Conservation (phyloP, 768 basidiomycete genomes). For the Pisolithus marmoratus region DNA sequence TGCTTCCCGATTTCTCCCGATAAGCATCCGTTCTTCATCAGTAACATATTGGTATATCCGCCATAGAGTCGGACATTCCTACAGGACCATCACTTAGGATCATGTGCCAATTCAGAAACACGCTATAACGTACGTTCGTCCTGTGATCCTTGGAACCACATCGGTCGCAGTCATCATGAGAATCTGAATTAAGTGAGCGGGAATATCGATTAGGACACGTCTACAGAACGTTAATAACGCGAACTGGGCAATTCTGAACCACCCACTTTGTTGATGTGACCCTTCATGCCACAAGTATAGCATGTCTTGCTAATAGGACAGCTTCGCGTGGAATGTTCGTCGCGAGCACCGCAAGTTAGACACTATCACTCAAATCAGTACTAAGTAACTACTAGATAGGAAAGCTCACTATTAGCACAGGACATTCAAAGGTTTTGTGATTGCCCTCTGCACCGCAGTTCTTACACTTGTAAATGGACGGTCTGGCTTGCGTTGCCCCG, state of each 20-base stretch:
- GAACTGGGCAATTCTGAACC: background rate
- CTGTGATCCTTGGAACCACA: conserved; percentile 64
- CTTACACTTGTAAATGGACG: conserved; percentile 59
- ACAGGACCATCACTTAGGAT: background rate
- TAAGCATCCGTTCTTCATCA: conserved; percentile 43
- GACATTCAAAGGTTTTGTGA: conserved; percentile 64
- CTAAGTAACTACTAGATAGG: background rate
- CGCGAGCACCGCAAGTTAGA: conserved; percentile 71
- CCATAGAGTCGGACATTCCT: conserved; percentile 87
- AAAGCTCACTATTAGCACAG: conserved; percentile 60
- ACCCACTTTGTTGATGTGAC: conserved; percentile 62
- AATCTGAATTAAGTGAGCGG: conserved; percentile 14
- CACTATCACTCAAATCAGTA: conserved; percentile 42
- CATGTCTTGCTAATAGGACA: conserved; percentile 82
- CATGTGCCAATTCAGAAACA: background rate
- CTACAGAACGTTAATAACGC: conserved; percentile 28
- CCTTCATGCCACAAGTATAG: conserved; percentile 78
- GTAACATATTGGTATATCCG: conserved; percentile 69
- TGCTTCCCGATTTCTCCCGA: conserved; percentile 41
- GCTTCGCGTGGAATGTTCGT: conserved; percentile 71
- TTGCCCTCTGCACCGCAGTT: conserved; percentile 71
- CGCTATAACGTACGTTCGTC: conserved; percentile 45
- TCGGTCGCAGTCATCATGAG: conserved; percentile 53
- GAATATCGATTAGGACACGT: conserved; percentile 63
- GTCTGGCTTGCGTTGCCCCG: conserved; percentile 33